phyloP scores from a whole-genome alignment of 2,329 filamentous ascomycete genomes.

The Fusarium equiseti region DNA sequence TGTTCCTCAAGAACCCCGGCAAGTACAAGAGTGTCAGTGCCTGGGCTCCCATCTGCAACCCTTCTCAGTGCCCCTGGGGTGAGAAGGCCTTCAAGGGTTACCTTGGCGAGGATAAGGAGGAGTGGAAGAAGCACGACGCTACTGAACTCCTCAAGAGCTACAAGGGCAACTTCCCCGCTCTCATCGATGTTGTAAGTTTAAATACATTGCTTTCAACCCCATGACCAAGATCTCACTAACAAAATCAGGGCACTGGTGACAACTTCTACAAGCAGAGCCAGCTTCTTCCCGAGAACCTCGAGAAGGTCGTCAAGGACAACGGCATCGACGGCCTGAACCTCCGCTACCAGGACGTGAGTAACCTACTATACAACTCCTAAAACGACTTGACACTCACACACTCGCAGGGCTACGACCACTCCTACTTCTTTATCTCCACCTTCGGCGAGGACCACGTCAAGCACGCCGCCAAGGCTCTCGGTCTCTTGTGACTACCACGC shows the following conservation, averaged over 20 bases:
- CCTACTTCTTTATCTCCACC: conserved; percentile 94
- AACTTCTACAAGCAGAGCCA: conserved; percentile 97
- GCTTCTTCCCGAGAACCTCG: conserved; percentile 92
- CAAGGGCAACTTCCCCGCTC: conserved; percentile 76
- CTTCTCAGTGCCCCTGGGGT: conserved; percentile 88
- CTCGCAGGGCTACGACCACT: conserved; percentile 87
- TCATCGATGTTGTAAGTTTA: conserved; percentile 85
- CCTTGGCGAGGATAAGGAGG: conserved; percentile 79
- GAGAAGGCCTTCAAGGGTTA: conserved; percentile 96
- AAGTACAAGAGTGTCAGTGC: conserved; percentile 90
- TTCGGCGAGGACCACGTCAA: conserved; percentile 93
- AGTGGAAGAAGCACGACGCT: conserved; percentile 91
- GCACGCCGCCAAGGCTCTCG: conserved; percentile 88
- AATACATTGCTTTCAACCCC: neutral
- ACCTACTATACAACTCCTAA: neutral
- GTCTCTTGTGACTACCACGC: conserved; percentile 50
- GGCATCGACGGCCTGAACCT: conserved; percentile 80
- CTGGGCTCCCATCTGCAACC: conserved; percentile 92
- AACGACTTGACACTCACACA: neutral
- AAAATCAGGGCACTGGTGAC: conserved; percentile 82
- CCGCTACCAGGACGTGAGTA: conserved; percentile 80
- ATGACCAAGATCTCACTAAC: neutral
- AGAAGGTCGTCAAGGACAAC: conserved; percentile 79
- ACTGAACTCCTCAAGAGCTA: conserved; percentile 87
- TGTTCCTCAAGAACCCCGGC: conserved; percentile 92